A percentile compares a stretch with the other conserved stretches of the same genome.
phyloP scores from a whole-genome alignment of 192 early-diverging fungal species.

The Gryganskiella cystojenkinii region DNA sequence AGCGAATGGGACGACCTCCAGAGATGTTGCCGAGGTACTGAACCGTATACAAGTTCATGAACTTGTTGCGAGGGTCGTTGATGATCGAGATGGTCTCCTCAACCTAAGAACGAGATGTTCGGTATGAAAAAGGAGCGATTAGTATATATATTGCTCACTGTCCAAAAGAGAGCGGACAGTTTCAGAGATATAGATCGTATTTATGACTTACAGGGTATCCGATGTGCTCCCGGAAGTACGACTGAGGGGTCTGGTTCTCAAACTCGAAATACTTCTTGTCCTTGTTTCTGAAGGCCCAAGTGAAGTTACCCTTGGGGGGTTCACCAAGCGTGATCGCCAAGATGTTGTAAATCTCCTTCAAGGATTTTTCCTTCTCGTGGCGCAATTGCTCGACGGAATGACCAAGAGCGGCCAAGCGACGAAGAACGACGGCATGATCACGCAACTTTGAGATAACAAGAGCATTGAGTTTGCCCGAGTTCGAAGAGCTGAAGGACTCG shows the following conservation, averaged over 20 bases:
- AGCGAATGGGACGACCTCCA: constrained; percentile 72
- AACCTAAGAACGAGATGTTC: too few species aligned
- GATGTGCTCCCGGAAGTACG: constrained; percentile 71
- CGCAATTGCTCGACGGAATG: constrained; percentile 57
- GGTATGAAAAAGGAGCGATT: too few species aligned
- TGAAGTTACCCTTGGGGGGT: constrained; percentile 70
- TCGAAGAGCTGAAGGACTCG: constrained; percentile 73
- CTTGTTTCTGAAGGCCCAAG: constrained; percentile 78
- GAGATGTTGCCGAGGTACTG: constrained; percentile 78
- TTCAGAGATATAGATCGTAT: too few species aligned
- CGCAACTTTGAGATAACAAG: constrained; percentile 74
- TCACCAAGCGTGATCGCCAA: constrained; percentile 77
- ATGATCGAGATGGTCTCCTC: constrained; percentile 72
- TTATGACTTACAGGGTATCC: constrained; percentile 57
- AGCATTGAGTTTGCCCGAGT: constrained; percentile 66
- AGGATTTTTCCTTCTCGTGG: constrained; percentile 62
- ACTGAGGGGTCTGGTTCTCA: constrained; percentile 65
- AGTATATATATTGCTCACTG: too few species aligned
- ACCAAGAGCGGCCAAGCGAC: constrained; percentile 59
- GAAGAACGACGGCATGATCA: constrained; percentile 73
- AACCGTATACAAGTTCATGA: constrained; percentile 73
- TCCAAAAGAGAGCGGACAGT: too few species aligned
- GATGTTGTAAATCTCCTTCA: constrained; percentile 77
- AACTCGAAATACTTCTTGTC: constrained; percentile 72
- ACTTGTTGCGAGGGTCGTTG: constrained; percentile 79